Conservation (phyloP, 768 basidiomycete genomes). For the Trametes meyenii region DNA sequence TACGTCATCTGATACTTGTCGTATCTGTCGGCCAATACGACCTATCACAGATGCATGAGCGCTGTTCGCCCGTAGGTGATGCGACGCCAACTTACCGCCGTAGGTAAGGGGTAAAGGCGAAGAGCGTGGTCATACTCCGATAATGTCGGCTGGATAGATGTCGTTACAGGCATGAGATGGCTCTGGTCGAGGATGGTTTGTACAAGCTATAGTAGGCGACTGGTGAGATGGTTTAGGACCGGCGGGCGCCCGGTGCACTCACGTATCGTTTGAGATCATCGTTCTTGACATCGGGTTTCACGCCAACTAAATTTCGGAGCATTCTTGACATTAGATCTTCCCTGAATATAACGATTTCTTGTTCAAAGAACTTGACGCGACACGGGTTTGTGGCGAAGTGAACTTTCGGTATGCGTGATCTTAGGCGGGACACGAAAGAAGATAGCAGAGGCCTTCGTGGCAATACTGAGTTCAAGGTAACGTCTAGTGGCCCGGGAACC, state of each 20-base stretch:
- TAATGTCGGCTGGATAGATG: slow-evolving; percentile 82
- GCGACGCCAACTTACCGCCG: slow-evolving; percentile 60
- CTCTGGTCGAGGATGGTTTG: slow-evolving; percentile 95
- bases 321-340: slow-evolving; percentile 94
- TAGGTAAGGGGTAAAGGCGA: slow-evolving; percentile 92
- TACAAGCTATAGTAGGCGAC: slow-evolving; percentile 64
- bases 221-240: too few relatives aligned
- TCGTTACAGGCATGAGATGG: slow-evolving; percentile 87
- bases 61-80: background rate
- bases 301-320: slow-evolving; percentile 87
- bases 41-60: slow-evolving; percentile 45
- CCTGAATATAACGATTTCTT: slow-evolving; percentile 92
- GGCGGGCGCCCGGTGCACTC: slow-evolving; percentile 33
- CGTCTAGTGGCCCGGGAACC: slow-evolving; percentile 92
- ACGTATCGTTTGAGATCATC: slow-evolving; percentile 90
- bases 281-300: slow-evolving; percentile 78
- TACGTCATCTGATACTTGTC: slow-evolving; percentile 96
- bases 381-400: slow-evolving; percentile 92
- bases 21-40: slow-evolving; percentile 94
- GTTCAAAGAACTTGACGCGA: slow-evolving; percentile 91
- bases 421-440: slow-evolving; percentile 70
- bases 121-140: slow-evolving; percentile 92
- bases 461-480: slow-evolving; percentile 76
- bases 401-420: slow-evolving; percentile 72
- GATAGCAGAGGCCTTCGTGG: slow-evolving; percentile 84